Evolutionary conservation across 1,284 basidiomycete species (phyloP).

Genomic region (Abortiporus biennis): DNA sequence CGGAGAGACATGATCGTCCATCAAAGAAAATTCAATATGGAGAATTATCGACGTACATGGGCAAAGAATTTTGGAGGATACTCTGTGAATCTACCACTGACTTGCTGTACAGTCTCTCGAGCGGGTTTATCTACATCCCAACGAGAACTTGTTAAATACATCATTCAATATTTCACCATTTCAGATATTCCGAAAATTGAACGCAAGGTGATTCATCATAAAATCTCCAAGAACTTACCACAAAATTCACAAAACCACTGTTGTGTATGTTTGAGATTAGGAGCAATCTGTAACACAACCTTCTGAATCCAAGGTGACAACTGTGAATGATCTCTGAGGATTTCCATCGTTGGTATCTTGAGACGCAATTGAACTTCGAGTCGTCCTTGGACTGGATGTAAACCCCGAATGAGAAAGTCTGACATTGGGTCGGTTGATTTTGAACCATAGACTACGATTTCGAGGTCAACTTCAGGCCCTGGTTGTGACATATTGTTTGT

Average conservation of each 20-base stretch:
- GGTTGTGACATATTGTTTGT: too few species aligned
- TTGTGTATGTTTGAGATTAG: slow-evolving; percentile 11
- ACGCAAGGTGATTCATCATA: too few species aligned
- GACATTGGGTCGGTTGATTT: slow-evolving; percentile 5
- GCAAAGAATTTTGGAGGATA: slow-evolving; percentile 6
- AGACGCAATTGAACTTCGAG: slow-evolving; percentile 8
- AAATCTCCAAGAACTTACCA: slow-evolving; percentile 4
- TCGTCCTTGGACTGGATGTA: slow-evolving; percentile 10
- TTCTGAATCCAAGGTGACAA: slow-evolving; percentile 4
- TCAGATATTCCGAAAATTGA: too few species aligned
- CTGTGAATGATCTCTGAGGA: background rate
- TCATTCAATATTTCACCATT: too few species aligned
- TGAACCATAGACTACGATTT: slow-evolving; percentile 12
- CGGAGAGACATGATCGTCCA: background rate
- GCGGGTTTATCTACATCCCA: slow-evolving; percentile 11
- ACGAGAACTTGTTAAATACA: too few species aligned
- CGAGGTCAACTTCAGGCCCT: slow-evolving; percentile 2
- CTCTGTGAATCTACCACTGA: slow-evolving; percentile 6
- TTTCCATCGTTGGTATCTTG: background rate
- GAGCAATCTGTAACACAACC: background rate
- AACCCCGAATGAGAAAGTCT: slow-evolving; percentile 6
- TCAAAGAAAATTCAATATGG: background rate
- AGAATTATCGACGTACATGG: slow-evolving; percentile 5
- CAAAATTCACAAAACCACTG: slow-evolving; percentile 13
- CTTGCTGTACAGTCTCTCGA: slow-evolving; percentile 4